A percentile compares a stretch with the other conserved stretches of the same genome.
These are phyloP conservation scores for Yarrowia keelungensis DNA, from an alignment of 805 yeast genomes.

Conservation along the genomic window DNA sequence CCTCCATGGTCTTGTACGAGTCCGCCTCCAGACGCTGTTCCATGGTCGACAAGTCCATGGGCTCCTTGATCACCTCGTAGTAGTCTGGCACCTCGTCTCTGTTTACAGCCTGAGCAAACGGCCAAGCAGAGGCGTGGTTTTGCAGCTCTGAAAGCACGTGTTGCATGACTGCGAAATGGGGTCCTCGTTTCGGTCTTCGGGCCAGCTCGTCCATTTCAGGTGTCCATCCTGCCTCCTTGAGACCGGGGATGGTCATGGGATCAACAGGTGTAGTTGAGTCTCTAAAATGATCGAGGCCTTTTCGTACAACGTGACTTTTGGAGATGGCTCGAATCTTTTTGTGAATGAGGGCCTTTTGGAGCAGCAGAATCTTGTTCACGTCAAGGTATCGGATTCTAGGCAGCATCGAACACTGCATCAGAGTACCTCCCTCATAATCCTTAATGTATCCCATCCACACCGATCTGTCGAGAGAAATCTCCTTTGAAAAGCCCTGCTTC, in stretches of 20 bases:
- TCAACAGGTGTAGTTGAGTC: slow-evolving; percentile 53
- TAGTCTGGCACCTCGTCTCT: slow-evolving; percentile 95
- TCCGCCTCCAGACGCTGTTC: slow-evolving; percentile 91
- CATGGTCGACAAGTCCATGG: slow-evolving; percentile 97
- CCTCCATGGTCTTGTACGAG: slow-evolving; percentile 87
- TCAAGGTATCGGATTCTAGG: slow-evolving; percentile 89
- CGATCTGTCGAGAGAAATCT: slow-evolving; percentile 80
- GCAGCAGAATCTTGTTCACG: slow-evolving; percentile 78
- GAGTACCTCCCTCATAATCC: slow-evolving; percentile 98
- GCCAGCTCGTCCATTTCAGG: slow-evolving; percentile 98
- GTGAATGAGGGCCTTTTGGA: slow-evolving; percentile 91
- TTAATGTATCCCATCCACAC: slow-evolving; percentile 99
- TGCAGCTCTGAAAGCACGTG: slow-evolving; percentile 86
- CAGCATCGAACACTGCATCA: slow-evolving; percentile 96
- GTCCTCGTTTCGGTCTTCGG: slow-evolving; percentile 90
- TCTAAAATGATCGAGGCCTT: slow-evolving; percentile 61
- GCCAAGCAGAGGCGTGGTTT: slow-evolving; percentile 98
- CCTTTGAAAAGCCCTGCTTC: slow-evolving; percentile 97
- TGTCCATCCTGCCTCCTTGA: slow-evolving; percentile 95
- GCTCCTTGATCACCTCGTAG: slow-evolving; percentile 94
- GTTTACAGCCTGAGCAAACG: slow-evolving; percentile 91
- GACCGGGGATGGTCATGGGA: slow-evolving; percentile 87
- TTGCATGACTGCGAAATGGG: slow-evolving; percentile 93
- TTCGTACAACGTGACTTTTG: slow-evolving; percentile 77
- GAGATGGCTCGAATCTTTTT: slow-evolving; percentile 81